Conservation (phyloP, 2,329 filamentous ascomycete species). For the Sarocladium brachiariae region DNA sequence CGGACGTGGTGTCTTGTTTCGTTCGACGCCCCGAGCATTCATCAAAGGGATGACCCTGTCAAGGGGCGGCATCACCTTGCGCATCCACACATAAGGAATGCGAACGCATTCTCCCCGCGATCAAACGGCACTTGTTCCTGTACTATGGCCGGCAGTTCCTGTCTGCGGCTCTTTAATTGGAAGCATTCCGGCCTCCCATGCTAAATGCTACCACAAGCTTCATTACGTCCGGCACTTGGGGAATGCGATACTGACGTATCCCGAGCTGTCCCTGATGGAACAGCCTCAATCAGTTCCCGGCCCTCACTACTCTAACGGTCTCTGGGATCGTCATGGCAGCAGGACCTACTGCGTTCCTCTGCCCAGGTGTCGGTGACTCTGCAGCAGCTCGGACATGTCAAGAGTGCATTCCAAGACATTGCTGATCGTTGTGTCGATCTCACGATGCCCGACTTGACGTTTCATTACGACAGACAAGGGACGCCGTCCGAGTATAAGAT, state of each 20-base stretch:
- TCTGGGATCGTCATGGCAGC: not conserved
- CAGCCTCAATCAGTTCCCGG: not conserved
- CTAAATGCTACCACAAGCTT: not conserved
- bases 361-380: not conserved
- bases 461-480: not conserved
- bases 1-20: not conserved
- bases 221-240: not conserved
- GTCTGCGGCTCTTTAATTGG: not conserved
- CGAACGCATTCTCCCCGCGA: slow-evolving; percentile 2
- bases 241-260: not conserved
- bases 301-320: not conserved
- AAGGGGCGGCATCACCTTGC: not conserved
- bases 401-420: slow-evolving; percentile 1
- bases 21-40: not conserved
- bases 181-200: not conserved
- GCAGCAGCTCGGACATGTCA: not conserved
- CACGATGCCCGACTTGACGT: not conserved
- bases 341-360: slow-evolving; percentile 1
- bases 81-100: slow-evolving; percentile 2
- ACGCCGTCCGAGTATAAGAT: not conserved
- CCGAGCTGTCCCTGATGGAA: not conserved
- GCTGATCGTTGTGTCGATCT: slow-evolving; percentile 6
- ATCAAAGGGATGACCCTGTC: not conserved
- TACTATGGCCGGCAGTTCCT: not conserved
- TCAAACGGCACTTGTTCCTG: not conserved